These are phyloP conservation scores for Diaporthe nobilis DNA, from an alignment of 2,329 filamentous ascomycete species.

Conservation along the genomic window DNA sequence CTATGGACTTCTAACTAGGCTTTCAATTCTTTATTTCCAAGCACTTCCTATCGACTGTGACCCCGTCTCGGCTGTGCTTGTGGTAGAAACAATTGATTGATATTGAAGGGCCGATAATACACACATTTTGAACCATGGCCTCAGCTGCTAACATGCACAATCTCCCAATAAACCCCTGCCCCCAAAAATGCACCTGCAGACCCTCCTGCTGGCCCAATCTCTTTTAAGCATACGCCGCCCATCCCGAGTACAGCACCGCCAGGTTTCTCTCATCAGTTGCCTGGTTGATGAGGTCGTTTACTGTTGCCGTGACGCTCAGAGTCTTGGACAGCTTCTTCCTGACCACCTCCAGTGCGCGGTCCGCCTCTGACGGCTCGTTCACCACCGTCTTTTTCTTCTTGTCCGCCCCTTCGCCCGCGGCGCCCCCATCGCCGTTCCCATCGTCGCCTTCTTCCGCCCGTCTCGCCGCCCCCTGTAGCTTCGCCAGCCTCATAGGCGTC, in stretches of 20 bases:
- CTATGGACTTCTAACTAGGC: no score
- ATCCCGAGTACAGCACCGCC: conserved; percentile 86
- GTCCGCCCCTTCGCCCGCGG: conserved; percentile 43
- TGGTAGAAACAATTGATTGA: neutral
- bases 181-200: neutral
- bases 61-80: neutral
- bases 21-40: neutral
- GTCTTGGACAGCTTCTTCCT: conserved; percentile 96
- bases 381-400: conserved; percentile 59
- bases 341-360: conserved; percentile 91
- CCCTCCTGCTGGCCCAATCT: neutral
- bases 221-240: conserved; percentile 58
- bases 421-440: conserved; percentile 53
- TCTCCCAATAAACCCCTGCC: neutral
- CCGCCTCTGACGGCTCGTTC: conserved; percentile 81
- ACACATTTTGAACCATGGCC: neutral
- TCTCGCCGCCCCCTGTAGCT: conserved; percentile 72
- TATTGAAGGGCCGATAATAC: neutral
- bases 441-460: conserved; percentile 59
- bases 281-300: conserved; percentile 97
- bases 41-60: neutral
- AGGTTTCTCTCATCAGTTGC: conserved; percentile 94
- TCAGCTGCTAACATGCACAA: neutral
- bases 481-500: conserved; percentile 76
- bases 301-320: conserved; percentile 92